These are phyloP conservation scores for Hypoxylon sp. DNA, from an alignment of 2,329 filamentous ascomycete species.

Conservation along the genomic window DNA sequence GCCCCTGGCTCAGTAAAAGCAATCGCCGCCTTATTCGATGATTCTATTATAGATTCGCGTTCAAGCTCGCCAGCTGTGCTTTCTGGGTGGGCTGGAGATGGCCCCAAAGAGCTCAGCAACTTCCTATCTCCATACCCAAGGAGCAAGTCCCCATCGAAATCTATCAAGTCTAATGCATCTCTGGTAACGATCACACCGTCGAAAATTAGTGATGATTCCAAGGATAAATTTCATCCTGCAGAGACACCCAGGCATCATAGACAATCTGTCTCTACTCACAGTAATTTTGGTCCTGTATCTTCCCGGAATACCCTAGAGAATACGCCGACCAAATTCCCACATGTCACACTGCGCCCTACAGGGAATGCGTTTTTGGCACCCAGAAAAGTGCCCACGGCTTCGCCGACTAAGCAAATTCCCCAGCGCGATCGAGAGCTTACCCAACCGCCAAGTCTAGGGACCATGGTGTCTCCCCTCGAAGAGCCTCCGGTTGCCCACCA, in stretches of 20 bases:
- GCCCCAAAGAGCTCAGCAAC: slow-evolving; percentile 42
- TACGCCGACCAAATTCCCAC: slow-evolving; percentile 35
- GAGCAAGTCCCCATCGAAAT: slow-evolving; percentile 40
- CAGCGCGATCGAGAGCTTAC: slow-evolving; percentile 37
- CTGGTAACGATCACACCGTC: slow-evolving; percentile 17
- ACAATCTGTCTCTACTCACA: slow-evolving; percentile 11
- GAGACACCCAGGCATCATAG: slow-evolving; percentile 21
- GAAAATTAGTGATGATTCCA: slow-evolving; percentile 16
- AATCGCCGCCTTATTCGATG: slow-evolving; percentile 68
- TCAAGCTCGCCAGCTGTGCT: slow-evolving; percentile 28
- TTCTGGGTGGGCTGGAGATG: slow-evolving; percentile 28
- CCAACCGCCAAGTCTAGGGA: slow-evolving; percentile 55
- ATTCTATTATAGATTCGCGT: slow-evolving; percentile 49
- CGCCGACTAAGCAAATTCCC: slow-evolving; percentile 33
- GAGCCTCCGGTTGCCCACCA: slow-evolving; percentile 59
- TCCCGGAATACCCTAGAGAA: slow-evolving; percentile 7
- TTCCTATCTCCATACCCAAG: slow-evolving; percentile 49
- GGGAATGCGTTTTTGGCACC: slow-evolving; percentile 35
- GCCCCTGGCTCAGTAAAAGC: slow-evolving; percentile 60
- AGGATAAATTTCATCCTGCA: slow-evolving; percentile 9
- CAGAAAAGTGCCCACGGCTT: slow-evolving; percentile 41
- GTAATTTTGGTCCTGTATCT: slow-evolving; percentile 8
- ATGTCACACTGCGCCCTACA: slow-evolving; percentile 39
- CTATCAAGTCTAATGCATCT: slow-evolving; percentile 21
- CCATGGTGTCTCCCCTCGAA: slow-evolving; percentile 57